Percentiles rank a stretch among this genome's conserved stretches.
Evolutionary conservation across 345 rosid species (phyloP).

Genomic region (Diplotaxis tenuifolia): DNA sequence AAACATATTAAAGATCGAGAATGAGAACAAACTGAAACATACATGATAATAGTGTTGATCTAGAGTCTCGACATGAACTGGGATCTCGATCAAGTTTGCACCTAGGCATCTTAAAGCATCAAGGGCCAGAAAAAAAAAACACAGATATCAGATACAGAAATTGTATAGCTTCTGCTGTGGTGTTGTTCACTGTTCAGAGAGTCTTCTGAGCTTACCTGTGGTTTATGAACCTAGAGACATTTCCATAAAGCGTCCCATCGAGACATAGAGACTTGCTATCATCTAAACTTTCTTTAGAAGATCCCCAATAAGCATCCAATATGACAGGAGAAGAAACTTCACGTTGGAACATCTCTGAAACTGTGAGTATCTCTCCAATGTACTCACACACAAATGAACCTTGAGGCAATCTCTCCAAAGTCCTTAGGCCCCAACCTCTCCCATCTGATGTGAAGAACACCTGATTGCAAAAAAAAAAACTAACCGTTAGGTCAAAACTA

Average conservation of each 20-base stretch:
- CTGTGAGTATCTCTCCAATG: too few relatives aligned
- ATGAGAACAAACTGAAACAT: slow-evolving; percentile 18
- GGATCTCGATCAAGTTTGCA: too few relatives aligned
- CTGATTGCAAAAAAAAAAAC: too few relatives aligned
- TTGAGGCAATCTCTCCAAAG: too few relatives aligned
- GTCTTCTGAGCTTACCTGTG: slow-evolving; percentile 54
- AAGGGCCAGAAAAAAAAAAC: not conserved
- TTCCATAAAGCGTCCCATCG: slow-evolving; percentile 59
- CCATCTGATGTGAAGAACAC: too few relatives aligned
- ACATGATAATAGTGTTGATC: too few relatives aligned
- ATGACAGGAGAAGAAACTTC: slow-evolving; percentile 54
- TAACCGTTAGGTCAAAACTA: too few relatives aligned
- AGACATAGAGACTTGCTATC: too few relatives aligned
- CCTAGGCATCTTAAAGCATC: slow-evolving; percentile 51
- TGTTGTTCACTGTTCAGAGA: too few relatives aligned
- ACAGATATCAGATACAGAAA: not conserved
- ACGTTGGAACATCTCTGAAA: slow-evolving; percentile 57
- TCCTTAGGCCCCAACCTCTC: too few relatives aligned
- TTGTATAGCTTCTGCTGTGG: not conserved
- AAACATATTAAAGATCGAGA: not conserved
- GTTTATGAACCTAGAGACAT: slow-evolving; percentile 76
- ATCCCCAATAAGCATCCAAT: slow-evolving; percentile 71
- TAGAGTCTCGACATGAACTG: slow-evolving; percentile 70
- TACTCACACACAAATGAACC: too few relatives aligned
- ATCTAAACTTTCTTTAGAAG: slow-evolving; percentile 43